Conservation (phyloP, 1,139 yeast genomes). For the Saccharomycopsis hybrid region DNA sequence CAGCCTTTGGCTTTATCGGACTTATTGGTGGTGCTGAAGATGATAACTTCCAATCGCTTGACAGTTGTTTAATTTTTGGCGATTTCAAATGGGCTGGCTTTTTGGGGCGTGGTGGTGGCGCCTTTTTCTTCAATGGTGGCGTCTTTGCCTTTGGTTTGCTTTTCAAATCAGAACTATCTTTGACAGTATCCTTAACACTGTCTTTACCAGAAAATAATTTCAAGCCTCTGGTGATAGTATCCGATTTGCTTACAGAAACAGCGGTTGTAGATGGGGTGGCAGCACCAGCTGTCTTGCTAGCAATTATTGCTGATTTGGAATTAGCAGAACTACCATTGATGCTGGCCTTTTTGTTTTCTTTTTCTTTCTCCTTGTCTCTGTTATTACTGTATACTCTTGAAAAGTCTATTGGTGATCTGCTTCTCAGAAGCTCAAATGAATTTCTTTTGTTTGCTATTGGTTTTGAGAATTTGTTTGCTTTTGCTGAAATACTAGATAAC, state of each 20-base stretch:
- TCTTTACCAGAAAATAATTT: slow-evolving; percentile 2
- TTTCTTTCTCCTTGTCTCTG: not conserved
- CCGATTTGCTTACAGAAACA: slow-evolving; percentile 23
- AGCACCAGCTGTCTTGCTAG: slow-evolving; percentile 21
- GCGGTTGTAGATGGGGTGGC: not conserved
- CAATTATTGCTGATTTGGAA: slow-evolving; percentile 15
- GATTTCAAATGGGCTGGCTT: slow-evolving; percentile 50
- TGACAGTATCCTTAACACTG: not conserved
- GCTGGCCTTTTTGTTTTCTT: not conserved
- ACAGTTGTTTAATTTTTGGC: slow-evolving; percentile 9
- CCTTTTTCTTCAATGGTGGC: slow-evolving; percentile 24
- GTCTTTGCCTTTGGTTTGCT: not conserved
- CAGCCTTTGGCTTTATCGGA: not conserved
- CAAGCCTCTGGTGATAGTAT: slow-evolving; percentile 15
- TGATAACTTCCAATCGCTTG: not conserved
- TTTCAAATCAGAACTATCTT: not conserved
- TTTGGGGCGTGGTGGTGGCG: slow-evolving; percentile 56
- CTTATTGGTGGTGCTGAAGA: not conserved
- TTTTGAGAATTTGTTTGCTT: slow-evolving; percentile 23
- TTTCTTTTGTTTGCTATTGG: slow-evolving; percentile 23
- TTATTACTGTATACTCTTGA: slow-evolving; percentile 10
- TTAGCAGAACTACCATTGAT: no score
- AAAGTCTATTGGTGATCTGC: slow-evolving; percentile 13
- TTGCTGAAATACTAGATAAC: slow-evolving; percentile 22
- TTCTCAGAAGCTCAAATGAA: slow-evolving; percentile 9